phyloP scores from a whole-genome alignment of 805 yeast genomes.

The Tetrapisispora taiwanensis region DNA sequence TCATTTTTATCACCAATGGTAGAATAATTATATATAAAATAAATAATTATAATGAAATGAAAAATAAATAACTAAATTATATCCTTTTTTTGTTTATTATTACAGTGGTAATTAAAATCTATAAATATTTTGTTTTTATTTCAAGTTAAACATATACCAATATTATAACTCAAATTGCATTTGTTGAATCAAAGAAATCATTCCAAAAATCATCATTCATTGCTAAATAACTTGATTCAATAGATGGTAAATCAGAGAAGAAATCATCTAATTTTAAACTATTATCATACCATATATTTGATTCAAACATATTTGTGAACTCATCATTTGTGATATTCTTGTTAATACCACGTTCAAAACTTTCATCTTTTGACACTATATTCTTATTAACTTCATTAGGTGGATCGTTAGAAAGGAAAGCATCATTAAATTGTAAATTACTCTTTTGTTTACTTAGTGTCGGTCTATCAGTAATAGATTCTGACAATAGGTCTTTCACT shows the following conservation, averaged over 20 bases:
- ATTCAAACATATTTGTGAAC: background rate
- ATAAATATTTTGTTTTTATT: background rate
- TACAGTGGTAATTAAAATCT: background rate
- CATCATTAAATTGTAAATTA: slow-evolving; percentile 1
- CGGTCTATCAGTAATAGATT: background rate
- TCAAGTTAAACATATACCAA: too few species aligned
- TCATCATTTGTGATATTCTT: background rate
- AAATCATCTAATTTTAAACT: slow-evolving; percentile 18
- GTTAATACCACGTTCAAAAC: background rate
- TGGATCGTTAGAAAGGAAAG: background rate
- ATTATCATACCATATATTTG: background rate
- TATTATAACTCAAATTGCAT: background rate
- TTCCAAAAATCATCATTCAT: slow-evolving; percentile 67
- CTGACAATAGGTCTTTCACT: background rate
- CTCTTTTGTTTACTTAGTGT: background rate
- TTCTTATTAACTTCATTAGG: background rate
- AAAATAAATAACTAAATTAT: too few species aligned
- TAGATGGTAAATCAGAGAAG: slow-evolving; percentile 28
- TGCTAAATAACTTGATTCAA: slow-evolving; percentile 42
- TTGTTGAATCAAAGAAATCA: slow-evolving; percentile 26
- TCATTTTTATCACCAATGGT: slow-evolving; percentile 26
- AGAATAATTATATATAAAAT: slow-evolving; percentile 1
- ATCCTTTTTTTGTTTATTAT: background rate
- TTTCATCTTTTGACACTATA: background rate
- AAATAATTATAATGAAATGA: background rate